Base-by-base conservation (phyloP, 805 yeast species). In the Zygosaccharomyces gambellarensis region DNA sequence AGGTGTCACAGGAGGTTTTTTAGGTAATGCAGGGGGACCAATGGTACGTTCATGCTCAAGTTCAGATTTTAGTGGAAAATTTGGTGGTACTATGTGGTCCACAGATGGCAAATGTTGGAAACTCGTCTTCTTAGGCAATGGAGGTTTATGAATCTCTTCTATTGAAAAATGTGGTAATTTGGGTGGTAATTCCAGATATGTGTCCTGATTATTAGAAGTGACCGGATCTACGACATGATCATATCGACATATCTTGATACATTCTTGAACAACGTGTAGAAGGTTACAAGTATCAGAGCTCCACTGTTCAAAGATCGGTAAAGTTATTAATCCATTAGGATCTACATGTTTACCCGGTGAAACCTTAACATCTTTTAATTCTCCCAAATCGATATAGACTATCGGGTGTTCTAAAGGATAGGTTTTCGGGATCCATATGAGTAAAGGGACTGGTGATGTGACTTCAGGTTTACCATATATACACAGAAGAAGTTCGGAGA, bases 321-420 rank as follows among this genome's bases (percentile, higher is more conserved):
- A 83, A 61, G 82, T 85, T 46, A 88, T 75, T 41, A 71, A 68
- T 1, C 97, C 97, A 64, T 76, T 85, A 11, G 79, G 67, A 64
- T 87, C 95, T 3, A 87, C 78, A 56, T 78, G 73, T 54, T 80
- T 82, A 23, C 85, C 83, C 0, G 90, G 85, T 36, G 72, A 72
- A 14, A 84, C 63, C 31, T 72, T 62, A 11, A 61, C 63, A 22
- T 67, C 60, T 31, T 69, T 70, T n/a, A 81, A 75, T 2, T 84
- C 81, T 31, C 58, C 65, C 9, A 63, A 38, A 19, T 76, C 73
- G 9, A 90, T 78, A 60, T 73, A 85, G 0, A 81, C 76, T n/a
- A 80, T 57, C 0, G 97, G 97, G 1, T 83, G 75, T 2, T 69
- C 71, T n/a, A 60, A 56, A 0, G 97, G 96, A 56, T 86, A 90